phyloP scores from a whole-genome alignment of 805 yeast genomes.

The Osmozyma mogii region DNA sequence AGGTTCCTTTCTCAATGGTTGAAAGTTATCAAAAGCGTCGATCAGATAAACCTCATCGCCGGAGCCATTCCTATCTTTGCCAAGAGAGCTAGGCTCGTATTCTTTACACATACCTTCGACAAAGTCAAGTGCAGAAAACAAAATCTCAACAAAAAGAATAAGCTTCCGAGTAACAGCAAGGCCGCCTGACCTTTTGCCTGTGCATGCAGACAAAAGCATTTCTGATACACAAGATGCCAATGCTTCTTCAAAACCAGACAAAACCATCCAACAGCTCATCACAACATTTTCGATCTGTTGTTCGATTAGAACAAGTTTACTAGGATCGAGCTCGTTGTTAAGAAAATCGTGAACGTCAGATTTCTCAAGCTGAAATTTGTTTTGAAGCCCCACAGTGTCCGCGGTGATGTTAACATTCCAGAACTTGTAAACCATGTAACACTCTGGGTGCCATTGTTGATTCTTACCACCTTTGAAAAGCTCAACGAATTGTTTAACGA shows the following conservation, averaged over 20 bases:
- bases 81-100: constrained; percentile 5
- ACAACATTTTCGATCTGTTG: constrained; percentile 50
- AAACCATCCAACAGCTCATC: constrained; percentile 72
- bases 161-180: constrained; percentile 62
- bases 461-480: constrained; percentile 82
- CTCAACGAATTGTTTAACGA: constrained; percentile 90
- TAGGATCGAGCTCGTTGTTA: constrained; percentile 22
- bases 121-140: constrained; percentile 68
- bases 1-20: constrained; percentile 53
- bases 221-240: constrained; percentile 85
- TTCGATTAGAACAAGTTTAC: constrained; percentile 50
- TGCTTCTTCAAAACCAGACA: constrained; percentile 84
- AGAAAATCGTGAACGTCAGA: background rate
- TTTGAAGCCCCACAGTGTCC: constrained; percentile 44
- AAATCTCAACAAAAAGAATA: constrained; percentile 63
- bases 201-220: constrained; percentile 80
- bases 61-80: background rate
- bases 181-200: constrained; percentile 62
- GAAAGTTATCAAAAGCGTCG: constrained; percentile 20
- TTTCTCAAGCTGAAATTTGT: background rate
- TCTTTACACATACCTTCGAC: constrained; percentile 21
- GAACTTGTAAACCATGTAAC: constrained; percentile 94
- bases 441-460: constrained; percentile 99
- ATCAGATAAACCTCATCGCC: constrained; percentile 18
- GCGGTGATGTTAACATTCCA: constrained; percentile 84